Conservation (phyloP, 2,329 filamentous ascomycete genomes). For the Emydomyces testavorans region DNA sequence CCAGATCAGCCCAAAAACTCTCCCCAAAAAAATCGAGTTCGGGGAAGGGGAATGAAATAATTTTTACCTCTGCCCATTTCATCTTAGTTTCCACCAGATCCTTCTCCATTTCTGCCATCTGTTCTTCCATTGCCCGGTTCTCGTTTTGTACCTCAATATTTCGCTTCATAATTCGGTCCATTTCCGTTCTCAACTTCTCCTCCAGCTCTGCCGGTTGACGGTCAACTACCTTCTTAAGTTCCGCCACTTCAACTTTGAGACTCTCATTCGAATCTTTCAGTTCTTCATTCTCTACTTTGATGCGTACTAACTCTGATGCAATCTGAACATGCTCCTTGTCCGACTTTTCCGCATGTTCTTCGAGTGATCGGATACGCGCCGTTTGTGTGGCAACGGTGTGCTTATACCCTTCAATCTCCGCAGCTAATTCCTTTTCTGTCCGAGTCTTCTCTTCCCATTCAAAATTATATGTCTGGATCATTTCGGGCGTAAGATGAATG, state of each 20-base stretch:
- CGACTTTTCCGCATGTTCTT: constrained; percentile 76
- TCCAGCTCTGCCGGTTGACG: constrained; percentile 84
- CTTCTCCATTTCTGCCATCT: constrained; percentile 83
- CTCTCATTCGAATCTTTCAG: constrained; percentile 82
- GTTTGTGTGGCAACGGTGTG: constrained; percentile 55
- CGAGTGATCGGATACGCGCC: constrained; percentile 69
- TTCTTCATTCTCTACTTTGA: constrained; percentile 88
- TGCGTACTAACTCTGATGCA: constrained; percentile 79
- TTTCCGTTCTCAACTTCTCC: constrained; percentile 65
- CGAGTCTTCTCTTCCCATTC: constrained; percentile 91
- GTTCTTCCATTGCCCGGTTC: constrained; percentile 77
- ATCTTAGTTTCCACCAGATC: constrained; percentile 88
- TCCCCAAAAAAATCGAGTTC: background rate
- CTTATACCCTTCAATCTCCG: constrained; percentile 64
- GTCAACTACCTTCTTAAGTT: constrained; percentile 77
- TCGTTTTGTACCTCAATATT: constrained; percentile 91
- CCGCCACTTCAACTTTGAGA: constrained; percentile 69
- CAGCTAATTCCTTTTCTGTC: constrained; percentile 68
- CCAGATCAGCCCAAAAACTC: background rate
- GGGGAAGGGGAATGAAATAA: background rate
- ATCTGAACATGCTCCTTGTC: constrained; percentile 85
- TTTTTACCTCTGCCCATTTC: constrained; percentile 80
- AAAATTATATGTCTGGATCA: constrained; percentile 63
- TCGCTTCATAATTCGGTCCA: constrained; percentile 81
- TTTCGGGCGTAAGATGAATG: constrained; percentile 70